Conservation (phyloP, 2,329 filamentous ascomycete genomes). For the Neonectria ditissima region DNA sequence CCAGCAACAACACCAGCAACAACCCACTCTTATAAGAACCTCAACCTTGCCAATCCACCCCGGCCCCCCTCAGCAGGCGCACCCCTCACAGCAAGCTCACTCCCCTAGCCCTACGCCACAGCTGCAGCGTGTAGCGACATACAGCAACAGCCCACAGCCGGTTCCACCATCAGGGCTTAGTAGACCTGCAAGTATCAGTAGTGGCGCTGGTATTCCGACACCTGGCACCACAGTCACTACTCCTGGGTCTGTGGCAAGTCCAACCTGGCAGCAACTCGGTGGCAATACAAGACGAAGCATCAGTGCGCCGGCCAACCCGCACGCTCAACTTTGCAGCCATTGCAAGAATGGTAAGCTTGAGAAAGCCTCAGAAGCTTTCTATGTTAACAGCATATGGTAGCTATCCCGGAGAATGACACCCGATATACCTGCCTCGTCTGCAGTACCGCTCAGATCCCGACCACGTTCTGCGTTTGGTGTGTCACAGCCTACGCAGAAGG, state of each 20-base stretch:
- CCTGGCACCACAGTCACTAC: constrained; percentile 26
- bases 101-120: constrained; percentile 16
- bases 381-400: constrained; percentile 9
- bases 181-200: constrained; percentile 26
- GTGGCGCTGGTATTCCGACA: constrained; percentile 25
- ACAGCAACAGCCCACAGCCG: constrained; percentile 18
- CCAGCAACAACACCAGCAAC: constrained; percentile 5
- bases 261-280: constrained; percentile 25
- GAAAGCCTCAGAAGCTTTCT: no score
- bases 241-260: constrained; percentile 18
- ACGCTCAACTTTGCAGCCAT: constrained; percentile 28
- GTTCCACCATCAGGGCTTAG: constrained; percentile 16
- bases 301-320: constrained; percentile 9
- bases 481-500: constrained; percentile 41
- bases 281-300: not conserved
- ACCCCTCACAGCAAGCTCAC: not conserved
- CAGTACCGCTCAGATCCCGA: constrained; percentile 37
- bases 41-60: constrained; percentile 15
- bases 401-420: constrained; percentile 41
- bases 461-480: constrained; percentile 45
- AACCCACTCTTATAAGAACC: not conserved
- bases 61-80: constrained; percentile 22
- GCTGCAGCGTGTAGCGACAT: constrained; percentile 12
- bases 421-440: constrained; percentile 46
- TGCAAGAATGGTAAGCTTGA: constrained; percentile 36